Evolutionary conservation across 2,329 filamentous ascomycete genomes (phyloP).

Genomic region (Dactylellina haptotyla): DNA sequence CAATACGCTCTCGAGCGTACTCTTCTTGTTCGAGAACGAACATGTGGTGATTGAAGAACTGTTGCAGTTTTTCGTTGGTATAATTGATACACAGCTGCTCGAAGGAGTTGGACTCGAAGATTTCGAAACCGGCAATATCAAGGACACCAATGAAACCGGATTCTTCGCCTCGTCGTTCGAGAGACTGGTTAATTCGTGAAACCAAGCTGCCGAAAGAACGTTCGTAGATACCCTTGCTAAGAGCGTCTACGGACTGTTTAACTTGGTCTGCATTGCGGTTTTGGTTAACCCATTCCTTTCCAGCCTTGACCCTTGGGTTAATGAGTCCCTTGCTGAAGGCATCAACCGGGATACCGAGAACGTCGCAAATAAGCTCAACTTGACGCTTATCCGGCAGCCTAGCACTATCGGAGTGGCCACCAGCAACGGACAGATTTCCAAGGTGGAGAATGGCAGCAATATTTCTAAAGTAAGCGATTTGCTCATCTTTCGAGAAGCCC

Average conservation of each 20-base stretch:
- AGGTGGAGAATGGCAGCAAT: slow-evolving; percentile 92
- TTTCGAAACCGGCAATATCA: slow-evolving; percentile 98
- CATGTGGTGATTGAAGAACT: slow-evolving; percentile 99
- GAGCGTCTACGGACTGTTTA: slow-evolving; percentile 84
- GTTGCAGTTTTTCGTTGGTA: slow-evolving; percentile 98
- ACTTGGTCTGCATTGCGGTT: slow-evolving; percentile 98
- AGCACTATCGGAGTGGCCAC: slow-evolving; percentile 78
- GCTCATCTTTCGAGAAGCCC: slow-evolving; percentile 88
- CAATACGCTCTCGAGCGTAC: slow-evolving; percentile 95
- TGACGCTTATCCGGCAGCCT: slow-evolving; percentile 79
- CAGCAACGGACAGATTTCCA: slow-evolving; percentile 84
- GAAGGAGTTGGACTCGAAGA: slow-evolving; percentile 95
- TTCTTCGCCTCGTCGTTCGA: slow-evolving; percentile 91
- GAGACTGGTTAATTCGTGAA: slow-evolving; percentile 85
- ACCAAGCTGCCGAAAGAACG: slow-evolving; percentile 94
- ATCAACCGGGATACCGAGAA: slow-evolving; percentile 85
- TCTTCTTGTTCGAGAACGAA: slow-evolving; percentile 98
- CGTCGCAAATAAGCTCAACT: slow-evolving; percentile 79
- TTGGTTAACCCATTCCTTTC: slow-evolving; percentile 97
- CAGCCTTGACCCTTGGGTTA: slow-evolving; percentile 93
- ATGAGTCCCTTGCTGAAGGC: slow-evolving; percentile 87
- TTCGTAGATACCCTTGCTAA: slow-evolving; percentile 97
- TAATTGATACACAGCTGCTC: slow-evolving; percentile 99
- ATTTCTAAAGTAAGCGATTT: slow-evolving; percentile 82
- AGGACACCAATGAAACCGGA: slow-evolving; percentile 96